Base-by-base conservation (phyloP, 441 rosid genomes). In the Gossypium davidsonii region DNA sequence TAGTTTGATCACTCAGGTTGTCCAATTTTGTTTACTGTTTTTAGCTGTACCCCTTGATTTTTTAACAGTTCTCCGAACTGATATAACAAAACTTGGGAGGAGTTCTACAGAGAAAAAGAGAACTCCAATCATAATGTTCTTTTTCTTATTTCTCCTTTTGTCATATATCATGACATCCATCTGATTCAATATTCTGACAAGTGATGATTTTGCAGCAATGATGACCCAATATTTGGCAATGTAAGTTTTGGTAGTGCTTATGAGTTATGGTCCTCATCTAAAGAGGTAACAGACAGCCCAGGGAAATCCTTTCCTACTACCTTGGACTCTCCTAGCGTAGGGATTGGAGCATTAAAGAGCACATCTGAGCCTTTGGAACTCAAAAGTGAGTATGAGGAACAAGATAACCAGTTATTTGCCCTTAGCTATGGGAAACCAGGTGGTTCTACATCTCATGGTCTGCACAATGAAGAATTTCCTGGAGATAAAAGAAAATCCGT, bases 151-250 rank as follows among this genome's bases (percentile, higher is more conserved):
- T 10, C 21, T 52, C 69, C 28, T 21, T 66, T 66, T 60, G 46
- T 39, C 61, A 64, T 61, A 49, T 67, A 15, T 65, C 56, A 69
- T 80, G 77, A 69, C 74, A 63, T 72, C 73, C 76, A 73, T 87
- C 89, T 85, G 87, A 85, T 90, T 82, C 76, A 87, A 69, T 87
- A 88, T 89, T 85, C 98, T 90, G 91, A 87, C 95, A 91, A 96
- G 93, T 85, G 89, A 74, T 91, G 89, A 77, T 96, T 89, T 89
- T 93, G 91, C 98, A 93, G 99, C 85, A 86, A 88, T 79, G 98
- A 90, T 81, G 91, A 87, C 82, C 85, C 93, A 65, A 81, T 93
- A 81, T 93, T 87, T 89, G 93, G 96, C 67, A 76, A 84, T 83
- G 92, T 69, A 75, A 90, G 79, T 84, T 90, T 90, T 85, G 87